Conservation (phyloP, 31 red algal species). For the Odonthalia washingtoniensis region DNA sequence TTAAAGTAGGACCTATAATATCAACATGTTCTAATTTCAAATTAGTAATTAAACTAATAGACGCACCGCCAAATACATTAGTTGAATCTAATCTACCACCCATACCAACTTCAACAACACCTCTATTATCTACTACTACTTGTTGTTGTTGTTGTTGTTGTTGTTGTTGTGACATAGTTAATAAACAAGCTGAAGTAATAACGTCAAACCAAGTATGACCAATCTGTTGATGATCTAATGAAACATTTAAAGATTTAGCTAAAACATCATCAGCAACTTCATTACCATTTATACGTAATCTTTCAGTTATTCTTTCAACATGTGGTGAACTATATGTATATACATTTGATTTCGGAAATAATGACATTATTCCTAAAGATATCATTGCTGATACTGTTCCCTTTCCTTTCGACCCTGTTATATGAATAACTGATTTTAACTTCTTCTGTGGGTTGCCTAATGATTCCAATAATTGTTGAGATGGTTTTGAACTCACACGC, state of each 20-base stretch:
- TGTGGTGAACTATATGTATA: conserved; percentile 90
- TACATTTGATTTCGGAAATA: conserved; percentile 12
- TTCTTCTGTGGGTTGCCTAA: conserved; percentile 71
- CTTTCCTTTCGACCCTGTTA: conserved; percentile 97
- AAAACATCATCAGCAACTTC: conserved; percentile 78
- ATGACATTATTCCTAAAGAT: not conserved
- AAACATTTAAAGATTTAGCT: conserved; percentile 52
- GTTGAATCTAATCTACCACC: conserved; percentile 94
- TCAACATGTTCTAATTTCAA: conserved; percentile 86
- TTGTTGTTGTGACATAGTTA: conserved; percentile 55
- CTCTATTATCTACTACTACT: conserved; percentile 76
- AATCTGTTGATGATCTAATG: conserved; percentile 34
- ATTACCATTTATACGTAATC: conserved; percentile 80
- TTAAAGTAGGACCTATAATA: conserved; percentile 83
- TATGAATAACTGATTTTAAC: conserved; percentile 77
- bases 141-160: too few relatives aligned
- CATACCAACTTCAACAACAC: conserved; percentile 92
- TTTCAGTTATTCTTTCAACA: conserved; percentile 90
- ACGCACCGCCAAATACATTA: conserved; percentile 65
- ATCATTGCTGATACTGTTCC: conserved; percentile 35
- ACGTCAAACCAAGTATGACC: conserved; percentile 92
- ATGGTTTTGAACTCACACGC: conserved; percentile 56
- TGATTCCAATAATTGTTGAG: conserved; percentile 62
- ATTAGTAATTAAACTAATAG: conserved; percentile 85
- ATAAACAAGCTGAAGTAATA: conserved; percentile 70